Evolutionary conservation across 495 filamentous ascomycete genomes (phyloP).

Genomic region (Daldinia decipiens): DNA sequence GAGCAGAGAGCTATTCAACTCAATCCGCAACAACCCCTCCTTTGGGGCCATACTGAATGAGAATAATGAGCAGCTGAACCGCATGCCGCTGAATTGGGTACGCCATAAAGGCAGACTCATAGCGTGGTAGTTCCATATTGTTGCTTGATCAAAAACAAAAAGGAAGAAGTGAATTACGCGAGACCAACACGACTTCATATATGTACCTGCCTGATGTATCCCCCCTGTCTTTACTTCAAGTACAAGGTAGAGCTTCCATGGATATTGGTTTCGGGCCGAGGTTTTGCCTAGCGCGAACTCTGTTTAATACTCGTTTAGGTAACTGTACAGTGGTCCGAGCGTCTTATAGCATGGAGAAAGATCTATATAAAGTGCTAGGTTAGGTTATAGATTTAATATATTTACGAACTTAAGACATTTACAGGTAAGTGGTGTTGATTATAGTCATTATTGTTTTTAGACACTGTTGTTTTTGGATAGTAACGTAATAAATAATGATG

Average conservation of each 20-base stretch:
- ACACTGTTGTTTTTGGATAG: too few species aligned
- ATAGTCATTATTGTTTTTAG: too few species aligned
- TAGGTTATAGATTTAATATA: too few species aligned
- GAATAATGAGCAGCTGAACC: slow-evolving; percentile 46
- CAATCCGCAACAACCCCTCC: slow-evolving; percentile 71
- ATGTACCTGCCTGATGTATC: slow-evolving; percentile 5
- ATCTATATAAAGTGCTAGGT: too few species aligned
- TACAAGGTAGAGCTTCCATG: background rate
- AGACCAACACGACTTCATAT: slow-evolving; percentile 18
- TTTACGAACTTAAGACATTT: too few species aligned
- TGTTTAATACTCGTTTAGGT: background rate
- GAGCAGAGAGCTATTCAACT: slow-evolving; percentile 50
- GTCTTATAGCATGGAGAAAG: background rate
- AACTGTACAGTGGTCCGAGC: background rate
- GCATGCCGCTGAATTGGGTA: slow-evolving; percentile 48
- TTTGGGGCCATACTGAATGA: slow-evolving; percentile 74
- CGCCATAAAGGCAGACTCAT: slow-evolving; percentile 44
- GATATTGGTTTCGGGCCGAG: slow-evolving; percentile 32
- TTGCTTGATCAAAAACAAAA: slow-evolving; percentile 22
- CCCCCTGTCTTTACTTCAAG: background rate
- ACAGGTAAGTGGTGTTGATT: too few species aligned
- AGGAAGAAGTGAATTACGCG: slow-evolving; percentile 20
- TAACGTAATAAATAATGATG: too few species aligned
- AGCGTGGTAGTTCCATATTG: slow-evolving; percentile 45
- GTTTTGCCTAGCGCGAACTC: slow-evolving; percentile 19